These are phyloP conservation scores for Diplodia sapinea DNA, from an alignment of 2,329 filamentous ascomycete genomes.

Conservation along the genomic window DNA sequence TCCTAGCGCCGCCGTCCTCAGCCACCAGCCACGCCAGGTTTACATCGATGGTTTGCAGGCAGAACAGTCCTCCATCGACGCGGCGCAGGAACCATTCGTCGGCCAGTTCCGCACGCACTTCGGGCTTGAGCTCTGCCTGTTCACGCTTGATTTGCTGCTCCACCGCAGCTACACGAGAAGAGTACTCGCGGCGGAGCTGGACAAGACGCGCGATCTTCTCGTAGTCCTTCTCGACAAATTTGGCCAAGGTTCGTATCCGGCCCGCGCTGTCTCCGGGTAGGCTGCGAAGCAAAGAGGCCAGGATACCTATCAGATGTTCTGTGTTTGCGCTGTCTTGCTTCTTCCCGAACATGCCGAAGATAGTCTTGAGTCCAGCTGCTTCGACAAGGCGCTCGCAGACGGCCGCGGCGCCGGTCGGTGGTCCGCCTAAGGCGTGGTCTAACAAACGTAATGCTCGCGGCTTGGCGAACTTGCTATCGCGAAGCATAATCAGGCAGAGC, in stretches of 20 bases:
- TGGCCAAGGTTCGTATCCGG: conserved; percentile 84
- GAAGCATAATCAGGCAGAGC: conserved; percentile 87
- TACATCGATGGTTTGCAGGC: conserved; percentile 81
- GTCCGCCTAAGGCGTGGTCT: conserved; percentile 70
- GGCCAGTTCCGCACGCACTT: conserved; percentile 66
- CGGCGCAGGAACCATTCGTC: conserved; percentile 73
- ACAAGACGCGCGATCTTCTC: conserved; percentile 80
- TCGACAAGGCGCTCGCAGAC: conserved; percentile 81
- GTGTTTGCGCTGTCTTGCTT: conserved; percentile 70
- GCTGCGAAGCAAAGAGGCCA: conserved; percentile 79
- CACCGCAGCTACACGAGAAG: conserved; percentile 64
- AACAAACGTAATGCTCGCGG: conserved; percentile 77
- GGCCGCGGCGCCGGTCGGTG: conserved; percentile 41
- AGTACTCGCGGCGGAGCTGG: conserved; percentile 73
- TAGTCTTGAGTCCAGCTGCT: conserved; percentile 79
- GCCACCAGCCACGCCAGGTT: conserved; percentile 89
- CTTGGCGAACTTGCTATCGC: conserved; percentile 85
- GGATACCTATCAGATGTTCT: conserved; percentile 84
- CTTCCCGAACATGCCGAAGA: conserved; percentile 90
- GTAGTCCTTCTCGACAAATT: conserved; percentile 95
- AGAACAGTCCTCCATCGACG: conserved; percentile 84
- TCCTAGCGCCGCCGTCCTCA: conserved; percentile 78
- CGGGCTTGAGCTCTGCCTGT: conserved; percentile 63
- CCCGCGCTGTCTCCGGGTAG: conserved; percentile 78
- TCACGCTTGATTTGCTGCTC: conserved; percentile 68